These are phyloP conservation scores for Austroboletus novae-zelandiae DNA, from an alignment of 1,284 basidiomycete genomes.

Conservation along the genomic window DNA sequence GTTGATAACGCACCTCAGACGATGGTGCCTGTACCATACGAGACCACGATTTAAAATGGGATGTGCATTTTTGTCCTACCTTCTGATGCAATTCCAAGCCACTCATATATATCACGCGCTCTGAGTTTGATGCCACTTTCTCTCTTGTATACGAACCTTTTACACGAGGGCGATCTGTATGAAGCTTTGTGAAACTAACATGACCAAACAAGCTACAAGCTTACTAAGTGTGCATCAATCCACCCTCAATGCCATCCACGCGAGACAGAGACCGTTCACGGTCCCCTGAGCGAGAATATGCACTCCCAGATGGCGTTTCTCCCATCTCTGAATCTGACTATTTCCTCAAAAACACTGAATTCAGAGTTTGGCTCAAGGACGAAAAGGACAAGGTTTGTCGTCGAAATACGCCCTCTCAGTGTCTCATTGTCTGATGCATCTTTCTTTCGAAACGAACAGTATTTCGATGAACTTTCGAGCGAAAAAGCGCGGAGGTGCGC, in stretches of 20 bases:
- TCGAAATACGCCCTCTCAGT: neutral
- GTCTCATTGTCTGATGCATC: neutral
- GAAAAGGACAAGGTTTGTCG: constrained; percentile 68
- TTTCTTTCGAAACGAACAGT: constrained; percentile 41
- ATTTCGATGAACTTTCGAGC: constrained; percentile 73
- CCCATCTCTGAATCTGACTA: constrained; percentile 72
- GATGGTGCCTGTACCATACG: constrained; percentile 87
- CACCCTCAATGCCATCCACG: constrained; percentile 9
- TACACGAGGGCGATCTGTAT: too few relatives aligned
- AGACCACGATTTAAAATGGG: constrained; percentile 72
- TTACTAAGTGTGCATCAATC: neutral
- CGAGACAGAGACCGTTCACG: constrained; percentile 15
- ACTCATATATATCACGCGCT: too few relatives aligned
- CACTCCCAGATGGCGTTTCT: constrained; percentile 51
- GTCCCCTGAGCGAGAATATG: constrained; percentile 15
- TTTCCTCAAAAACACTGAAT: constrained; percentile 75
- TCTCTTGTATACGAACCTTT: too few relatives aligned
- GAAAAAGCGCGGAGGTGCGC: constrained; percentile 71
- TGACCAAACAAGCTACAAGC: constrained; percentile 11
- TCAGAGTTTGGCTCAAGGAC: constrained; percentile 73
- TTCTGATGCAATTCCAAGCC: too few relatives aligned
- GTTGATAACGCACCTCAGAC: constrained; percentile 88
- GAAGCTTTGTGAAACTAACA: constrained; percentile 7
- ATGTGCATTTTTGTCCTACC: constrained; percentile 9
- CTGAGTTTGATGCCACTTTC: too few relatives aligned